Evolutionary conservation across 1,139 yeast species (phyloP), one percentile per base, ranked within the genome.

Genomic region (Candida freyschussii): DNA sequence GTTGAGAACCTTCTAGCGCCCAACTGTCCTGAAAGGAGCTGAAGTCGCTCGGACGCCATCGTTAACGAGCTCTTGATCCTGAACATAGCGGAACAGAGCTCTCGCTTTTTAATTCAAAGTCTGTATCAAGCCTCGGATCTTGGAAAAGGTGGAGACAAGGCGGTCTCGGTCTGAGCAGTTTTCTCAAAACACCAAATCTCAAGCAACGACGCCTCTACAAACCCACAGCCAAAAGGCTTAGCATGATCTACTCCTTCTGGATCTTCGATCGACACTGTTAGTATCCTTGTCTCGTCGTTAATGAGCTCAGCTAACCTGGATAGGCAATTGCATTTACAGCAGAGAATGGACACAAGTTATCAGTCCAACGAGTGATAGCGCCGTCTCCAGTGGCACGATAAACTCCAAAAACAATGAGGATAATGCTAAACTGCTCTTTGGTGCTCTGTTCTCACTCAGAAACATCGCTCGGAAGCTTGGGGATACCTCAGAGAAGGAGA

Each of bases 201-300:
- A n/a, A n/a, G n/a, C n/a, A n/a, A n/a, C n/a, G n/a, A n/a, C n/a
- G n/a, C n/a, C n/a, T n/a, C n/a, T n/a, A n/a, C n/a, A n/a, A n/a
- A n/a, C n/a, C n/a, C n/a, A n/a, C n/a, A n/a, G 78, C n/a, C n/a
- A n/a, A n/a, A n/a, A n/a, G n/a, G n/a, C n/a, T n/a, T n/a, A n/a
- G n/a, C n/a, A 66, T 75, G 13, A 76, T 86, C 34, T 80, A 80
- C 59, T 82, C 95, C 7, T 82, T 87, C 55, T 83, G 87, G 78
- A 73, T 89, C 34, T 89, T 81, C 55, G 96, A 89, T 55, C 72
- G 93, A 53, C 96, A 89, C 56, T 84, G 95, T 60, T 54, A 28
- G 70, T 53, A 12, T 7, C 7, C 1, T 12, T 9, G 11, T 11
- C 4, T 7, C 10, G 9, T 9, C 18, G 17, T 11, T 9, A 14